Conservation (phyloP, 2,329 filamentous ascomycete genomes). For the Penicillium sp. region DNA sequence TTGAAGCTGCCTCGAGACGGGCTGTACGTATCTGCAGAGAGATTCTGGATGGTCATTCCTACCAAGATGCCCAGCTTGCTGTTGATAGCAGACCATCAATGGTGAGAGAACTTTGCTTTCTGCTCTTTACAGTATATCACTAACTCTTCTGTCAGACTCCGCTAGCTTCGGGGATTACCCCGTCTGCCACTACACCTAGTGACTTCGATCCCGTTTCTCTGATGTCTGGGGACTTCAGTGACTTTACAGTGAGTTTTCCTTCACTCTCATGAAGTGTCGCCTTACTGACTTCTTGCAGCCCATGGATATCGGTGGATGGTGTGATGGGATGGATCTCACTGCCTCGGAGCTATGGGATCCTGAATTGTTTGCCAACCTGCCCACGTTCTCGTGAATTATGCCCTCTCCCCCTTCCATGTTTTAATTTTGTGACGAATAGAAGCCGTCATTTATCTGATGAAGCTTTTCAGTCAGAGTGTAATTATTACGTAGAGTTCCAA, state of each 20-base stretch:
- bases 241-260: constrained; percentile 26
- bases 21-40: constrained; percentile 26
- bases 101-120: constrained; percentile 9
- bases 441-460: too few relatives aligned
- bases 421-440: too few relatives aligned
- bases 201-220: constrained; percentile 31
- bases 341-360: constrained; percentile 31
- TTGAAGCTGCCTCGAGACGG: constrained; percentile 26
- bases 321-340: constrained; percentile 30
- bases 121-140: not conserved
- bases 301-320: constrained; percentile 34
- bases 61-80: constrained; percentile 19
- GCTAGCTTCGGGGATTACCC: constrained; percentile 14
- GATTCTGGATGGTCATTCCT: constrained; percentile 26
- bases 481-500: too few relatives aligned
- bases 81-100: constrained; percentile 18
- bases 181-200: constrained; percentile 14
- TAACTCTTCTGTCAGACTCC: constrained; percentile 18
- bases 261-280: not conserved
- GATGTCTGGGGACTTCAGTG: constrained; percentile 20
- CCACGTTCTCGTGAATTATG: constrained; percentile 7
- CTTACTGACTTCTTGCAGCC: constrained; percentile 24
- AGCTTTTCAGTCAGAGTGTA: too few relatives aligned
- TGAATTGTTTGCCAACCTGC: constrained; percentile 23
- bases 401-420: too few relatives aligned